Evolutionary conservation across 352 stramenopile species (phyloP).

Genomic region (Globisporangium mamillatum): DNA sequence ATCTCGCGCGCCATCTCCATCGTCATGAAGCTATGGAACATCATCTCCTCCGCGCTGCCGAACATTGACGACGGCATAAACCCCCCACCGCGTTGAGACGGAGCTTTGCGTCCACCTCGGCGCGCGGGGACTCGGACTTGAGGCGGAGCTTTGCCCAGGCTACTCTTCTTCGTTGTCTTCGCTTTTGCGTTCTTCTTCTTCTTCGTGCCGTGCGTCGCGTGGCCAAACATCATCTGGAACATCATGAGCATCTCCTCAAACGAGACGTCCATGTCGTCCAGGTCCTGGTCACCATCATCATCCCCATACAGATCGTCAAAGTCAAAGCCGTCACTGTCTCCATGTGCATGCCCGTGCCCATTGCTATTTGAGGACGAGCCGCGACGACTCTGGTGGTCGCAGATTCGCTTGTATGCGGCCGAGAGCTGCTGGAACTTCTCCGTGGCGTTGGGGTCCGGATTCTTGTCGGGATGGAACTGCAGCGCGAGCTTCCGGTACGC

Average conservation of each 20-base stretch:
- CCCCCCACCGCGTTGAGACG: not conserved
- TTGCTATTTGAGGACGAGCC: not conserved
- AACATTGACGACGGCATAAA: slow-evolving; percentile 10
- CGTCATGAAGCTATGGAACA: slow-evolving; percentile 20
- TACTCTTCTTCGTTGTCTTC: slow-evolving; percentile 13
- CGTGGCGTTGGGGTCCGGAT: slow-evolving; percentile 51
- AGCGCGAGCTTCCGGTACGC: slow-evolving; percentile 64
- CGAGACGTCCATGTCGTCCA: slow-evolving; percentile 41
- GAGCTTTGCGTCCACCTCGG: slow-evolving; percentile 7
- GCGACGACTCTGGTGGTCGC: slow-evolving; percentile 42
- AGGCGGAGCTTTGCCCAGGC: not conserved
- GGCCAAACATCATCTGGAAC: slow-evolving; percentile 72
- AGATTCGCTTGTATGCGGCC: slow-evolving; percentile 66
- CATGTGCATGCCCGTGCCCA: not conserved
- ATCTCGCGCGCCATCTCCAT: slow-evolving; percentile 22
- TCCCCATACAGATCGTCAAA: slow-evolving; percentile 31
- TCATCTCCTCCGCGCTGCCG: slow-evolving; percentile 14
- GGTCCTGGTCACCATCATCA: slow-evolving; percentile 16
- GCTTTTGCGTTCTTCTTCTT: slow-evolving; percentile 9
- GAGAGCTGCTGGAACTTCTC: slow-evolving; percentile 70
- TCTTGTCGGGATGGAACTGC: slow-evolving; percentile 75
- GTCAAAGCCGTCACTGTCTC: slow-evolving; percentile 18
- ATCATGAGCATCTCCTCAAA: slow-evolving; percentile 76
- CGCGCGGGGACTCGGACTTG: slow-evolving; percentile 9
- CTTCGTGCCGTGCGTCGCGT: not conserved